Conservation (phyloP, 2,329 filamentous ascomycete genomes). For the Emergomyces orientalis region DNA sequence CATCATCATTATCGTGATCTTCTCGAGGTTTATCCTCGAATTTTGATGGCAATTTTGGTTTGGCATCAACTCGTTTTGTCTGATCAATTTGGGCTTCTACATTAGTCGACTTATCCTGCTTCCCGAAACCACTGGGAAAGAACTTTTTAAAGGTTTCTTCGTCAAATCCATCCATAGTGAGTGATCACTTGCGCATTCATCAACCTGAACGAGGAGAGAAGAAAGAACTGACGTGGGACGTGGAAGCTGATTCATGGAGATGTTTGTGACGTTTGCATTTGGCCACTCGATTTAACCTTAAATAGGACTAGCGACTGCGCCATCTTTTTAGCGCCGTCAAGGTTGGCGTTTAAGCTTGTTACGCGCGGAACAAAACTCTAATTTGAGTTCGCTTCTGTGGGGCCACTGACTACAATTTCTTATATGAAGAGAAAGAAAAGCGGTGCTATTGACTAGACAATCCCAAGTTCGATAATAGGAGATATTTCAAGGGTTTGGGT, state of each 20-base stretch:
- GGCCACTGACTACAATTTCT: background rate
- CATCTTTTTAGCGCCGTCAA: background rate
- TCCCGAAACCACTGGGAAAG: constrained; percentile 76
- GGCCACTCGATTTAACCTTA: background rate
- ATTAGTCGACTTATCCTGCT: constrained; percentile 63
- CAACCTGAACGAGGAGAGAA: background rate
- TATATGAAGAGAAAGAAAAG: background rate
- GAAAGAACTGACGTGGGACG: background rate
- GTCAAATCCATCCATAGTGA: constrained; percentile 36
- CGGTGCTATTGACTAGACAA: background rate
- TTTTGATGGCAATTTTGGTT: constrained; percentile 22
- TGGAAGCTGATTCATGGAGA: background rate
- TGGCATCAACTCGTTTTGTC: constrained; percentile 51
- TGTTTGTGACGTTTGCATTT: constrained; percentile 4
- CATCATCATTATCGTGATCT: constrained; percentile 17
- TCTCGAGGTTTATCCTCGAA: constrained; percentile 13
- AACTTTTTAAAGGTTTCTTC: constrained; percentile 47
- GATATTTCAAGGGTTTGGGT: background rate
- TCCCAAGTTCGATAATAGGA: background rate
- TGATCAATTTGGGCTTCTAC: constrained; percentile 72
- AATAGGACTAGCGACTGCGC: background rate
- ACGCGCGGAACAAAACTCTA: background rate
- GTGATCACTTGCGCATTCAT: background rate
- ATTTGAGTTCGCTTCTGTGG: background rate
- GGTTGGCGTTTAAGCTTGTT: background rate